phyloP scores from a whole-genome alignment of 208 protist species.

The Crithidia brevicula region DNA sequence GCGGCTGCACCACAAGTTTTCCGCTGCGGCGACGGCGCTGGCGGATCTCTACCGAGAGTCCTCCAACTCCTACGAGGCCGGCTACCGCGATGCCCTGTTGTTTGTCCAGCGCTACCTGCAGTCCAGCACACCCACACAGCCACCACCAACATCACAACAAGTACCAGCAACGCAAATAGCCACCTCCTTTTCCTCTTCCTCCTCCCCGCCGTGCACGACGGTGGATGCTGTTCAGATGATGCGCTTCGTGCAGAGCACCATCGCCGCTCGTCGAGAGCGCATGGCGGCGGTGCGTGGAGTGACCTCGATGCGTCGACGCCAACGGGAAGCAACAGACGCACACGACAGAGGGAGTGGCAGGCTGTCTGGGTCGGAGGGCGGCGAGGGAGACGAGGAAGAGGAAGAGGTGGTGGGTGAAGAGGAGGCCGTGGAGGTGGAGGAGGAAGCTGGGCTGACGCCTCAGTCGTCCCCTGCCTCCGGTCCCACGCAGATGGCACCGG shows the following conservation, averaged over 20 bases:
- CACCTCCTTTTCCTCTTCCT: not conserved
- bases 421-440: not conserved
- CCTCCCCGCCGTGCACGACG: constrained; percentile 6
- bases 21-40: constrained; percentile 45
- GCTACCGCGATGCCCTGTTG: constrained; percentile 60
- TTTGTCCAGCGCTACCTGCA: constrained; percentile 53
- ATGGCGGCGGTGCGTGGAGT: constrained; percentile 38
- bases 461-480: constrained; percentile 2
- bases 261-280: constrained; percentile 28
- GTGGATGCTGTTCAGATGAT: constrained; percentile 29
- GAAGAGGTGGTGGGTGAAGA: not conserved
- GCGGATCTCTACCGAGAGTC: constrained; percentile 62
- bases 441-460: not conserved
- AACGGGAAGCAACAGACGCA: not conserved
- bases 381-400: not conserved
- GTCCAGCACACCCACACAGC: constrained; percentile 6
- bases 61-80: constrained; percentile 50
- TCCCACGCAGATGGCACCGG: too few relatives aligned
- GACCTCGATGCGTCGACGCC: constrained; percentile 12
- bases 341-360: not conserved
- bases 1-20: constrained; percentile 42
- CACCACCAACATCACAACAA: not conserved
- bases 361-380: not conserved
- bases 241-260: constrained; percentile 41
- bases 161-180: not conserved